Evolutionary conservation across 2,329 filamentous ascomycete genomes (phyloP), one percentile per base, ranked within the genome.

Genomic region (Hortaea werneckii): DNA sequence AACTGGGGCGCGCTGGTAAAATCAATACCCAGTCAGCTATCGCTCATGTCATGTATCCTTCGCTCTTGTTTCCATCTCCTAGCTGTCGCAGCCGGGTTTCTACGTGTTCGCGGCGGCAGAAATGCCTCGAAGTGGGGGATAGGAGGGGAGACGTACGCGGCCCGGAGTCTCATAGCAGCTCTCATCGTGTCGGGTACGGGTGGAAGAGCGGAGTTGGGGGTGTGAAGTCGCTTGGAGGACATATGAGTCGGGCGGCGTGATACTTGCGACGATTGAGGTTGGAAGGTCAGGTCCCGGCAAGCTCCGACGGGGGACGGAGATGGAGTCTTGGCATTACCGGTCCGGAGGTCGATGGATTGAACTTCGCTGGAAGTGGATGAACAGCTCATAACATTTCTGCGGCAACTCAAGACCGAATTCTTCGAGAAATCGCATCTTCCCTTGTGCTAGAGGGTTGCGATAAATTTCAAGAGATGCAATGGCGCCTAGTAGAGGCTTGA

Each of bases 101-200:
- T 20, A 20, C 20, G 20, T 20, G 20, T 2, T 20, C 20, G 20
- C 2, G 20, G n/a, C 4, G 20, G 20, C 20, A 20, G 20, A 20
- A 20, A 20, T 20, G 20, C 20, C 20, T 20, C 20, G 20, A 20
- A 20, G 20, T 20, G 20, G 20, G 20, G 20, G 20, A 20, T 20
- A 20, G 20, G 20, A 20, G 20, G 37, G n/a, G 9, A 8, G 37
- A 65, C 67, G 50, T 65, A 70, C 67, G 64, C 67, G 51, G 65
- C 64, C 62, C 67, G 66, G 64, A 53, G 64, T 60, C 63, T 61
- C 59, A 66, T 56, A 55, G 64, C 60, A 12, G 58, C 30, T 39
- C 56, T 51, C 56, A 60, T 59, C 11, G 45, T 56, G 41, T 37
- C 29, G 37, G 44, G 40, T 29, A 48, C 28, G 39, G 5, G 40